phyloP scores from a whole-genome alignment of 495 filamentous ascomycete genomes.

The Penicillium daleae region DNA sequence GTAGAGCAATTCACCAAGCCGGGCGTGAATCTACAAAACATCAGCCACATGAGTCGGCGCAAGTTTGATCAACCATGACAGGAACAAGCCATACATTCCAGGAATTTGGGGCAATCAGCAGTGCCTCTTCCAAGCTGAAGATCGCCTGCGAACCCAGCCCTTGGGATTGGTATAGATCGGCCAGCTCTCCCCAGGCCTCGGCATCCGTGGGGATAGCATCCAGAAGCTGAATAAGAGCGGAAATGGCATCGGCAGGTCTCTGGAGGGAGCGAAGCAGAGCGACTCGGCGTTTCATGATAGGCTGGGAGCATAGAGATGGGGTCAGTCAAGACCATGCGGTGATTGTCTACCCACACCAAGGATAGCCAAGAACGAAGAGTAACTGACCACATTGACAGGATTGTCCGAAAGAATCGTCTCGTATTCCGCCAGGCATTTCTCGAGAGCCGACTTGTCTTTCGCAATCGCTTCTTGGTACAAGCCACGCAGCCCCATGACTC shows the following conservation, averaged over 20 bases:
- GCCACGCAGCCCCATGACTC: slow-evolving; percentile 78
- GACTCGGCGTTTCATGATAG: slow-evolving; percentile 82
- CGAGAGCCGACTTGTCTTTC: slow-evolving; percentile 60
- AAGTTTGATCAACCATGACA: neutral
- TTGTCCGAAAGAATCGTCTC: slow-evolving; percentile 72
- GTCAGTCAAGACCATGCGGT: neutral
- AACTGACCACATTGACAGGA: slow-evolving; percentile 77
- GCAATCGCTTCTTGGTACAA: slow-evolving; percentile 86
- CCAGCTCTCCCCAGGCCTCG: slow-evolving; percentile 92
- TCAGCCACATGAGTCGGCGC: neutral
- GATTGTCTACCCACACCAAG: neutral
- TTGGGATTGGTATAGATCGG: slow-evolving; percentile 79
- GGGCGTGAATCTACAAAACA: slow-evolving; percentile 73
- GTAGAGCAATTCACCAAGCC: slow-evolving; percentile 81
- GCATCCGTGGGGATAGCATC: slow-evolving; percentile 86
- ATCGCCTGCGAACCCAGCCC: slow-evolving; percentile 80
- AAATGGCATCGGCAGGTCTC: slow-evolving; percentile 70
- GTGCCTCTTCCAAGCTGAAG: slow-evolving; percentile 87
- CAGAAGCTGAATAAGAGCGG: slow-evolving; percentile 72
- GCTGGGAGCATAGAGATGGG: slow-evolving; percentile 51
- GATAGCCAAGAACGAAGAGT: too few species aligned
- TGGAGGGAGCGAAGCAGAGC: slow-evolving; percentile 76
- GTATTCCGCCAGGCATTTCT: slow-evolving; percentile 73
- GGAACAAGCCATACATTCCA: slow-evolving; percentile 74
- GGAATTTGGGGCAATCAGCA: slow-evolving; percentile 86